Evolutionary conservation across 306 rosid species (phyloP).

Genomic region (Acacia confusa): DNA sequence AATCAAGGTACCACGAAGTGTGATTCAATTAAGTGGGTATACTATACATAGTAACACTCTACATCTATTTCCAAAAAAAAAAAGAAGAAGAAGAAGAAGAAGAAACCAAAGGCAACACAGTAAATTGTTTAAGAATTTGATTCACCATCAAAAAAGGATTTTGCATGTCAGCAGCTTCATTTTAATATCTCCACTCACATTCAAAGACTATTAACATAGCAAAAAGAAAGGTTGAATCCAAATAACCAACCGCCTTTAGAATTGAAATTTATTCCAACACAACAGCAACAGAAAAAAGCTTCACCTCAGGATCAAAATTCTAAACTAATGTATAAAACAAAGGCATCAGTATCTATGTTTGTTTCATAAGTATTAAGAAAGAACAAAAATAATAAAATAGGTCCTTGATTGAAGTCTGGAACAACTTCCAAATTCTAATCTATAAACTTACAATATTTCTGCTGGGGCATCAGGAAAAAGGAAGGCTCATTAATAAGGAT

Average conservation of each 20-base stretch:
- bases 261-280: neutral
- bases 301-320: neutral
- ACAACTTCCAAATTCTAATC: neutral
- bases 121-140: neutral
- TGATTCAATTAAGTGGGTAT: neutral
- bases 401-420: neutral
- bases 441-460: neutral
- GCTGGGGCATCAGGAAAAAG: neutral
- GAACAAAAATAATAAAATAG: neutral
- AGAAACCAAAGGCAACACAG: neutral
- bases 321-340: neutral
- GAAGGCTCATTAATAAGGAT: neutral
- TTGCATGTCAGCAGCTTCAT: neutral
- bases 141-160: neutral
- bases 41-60: neutral
- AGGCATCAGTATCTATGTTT: neutral
- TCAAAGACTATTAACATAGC: neutral
- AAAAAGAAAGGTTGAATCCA: neutral
- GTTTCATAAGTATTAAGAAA: neutral
- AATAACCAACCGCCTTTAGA: neutral
- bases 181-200: neutral
- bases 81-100: too few relatives aligned
- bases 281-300: neutral
- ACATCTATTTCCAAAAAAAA: neutral
- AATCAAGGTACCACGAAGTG: neutral